Evolutionary conservation across 2,329 filamentous ascomycete species (phyloP).

Genomic region (Penicillium paneum): DNA sequence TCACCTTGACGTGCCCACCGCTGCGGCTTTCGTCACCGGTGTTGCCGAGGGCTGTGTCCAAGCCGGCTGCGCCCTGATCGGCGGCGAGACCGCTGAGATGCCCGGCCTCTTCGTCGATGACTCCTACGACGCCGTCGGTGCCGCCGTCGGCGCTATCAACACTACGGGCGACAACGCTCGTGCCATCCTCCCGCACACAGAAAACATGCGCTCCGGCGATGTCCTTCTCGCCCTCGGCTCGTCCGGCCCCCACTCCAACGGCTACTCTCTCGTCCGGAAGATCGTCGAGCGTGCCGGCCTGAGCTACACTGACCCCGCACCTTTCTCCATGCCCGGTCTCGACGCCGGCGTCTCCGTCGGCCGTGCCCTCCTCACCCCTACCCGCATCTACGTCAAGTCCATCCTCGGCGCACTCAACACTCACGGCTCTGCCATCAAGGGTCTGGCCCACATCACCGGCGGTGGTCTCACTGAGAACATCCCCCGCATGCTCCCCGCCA

Average conservation of each 20-base stretch:
- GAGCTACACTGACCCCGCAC: constrained; percentile 67
- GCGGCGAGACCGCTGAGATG: constrained; percentile 98
- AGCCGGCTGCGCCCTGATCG: constrained; percentile 85
- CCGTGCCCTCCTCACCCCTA: constrained; percentile 78
- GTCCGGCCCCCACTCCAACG: constrained; percentile 89
- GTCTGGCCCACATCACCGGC: constrained; percentile 94
- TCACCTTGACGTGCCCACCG: constrained; percentile 72
- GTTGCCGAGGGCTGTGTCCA: constrained; percentile 84
- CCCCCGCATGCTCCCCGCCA: constrained; percentile 80
- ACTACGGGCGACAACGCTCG: constrained; percentile 50
- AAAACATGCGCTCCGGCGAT: constrained; percentile 76
- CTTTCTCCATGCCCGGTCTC: constrained; percentile 70
- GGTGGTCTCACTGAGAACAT: constrained; percentile 92
- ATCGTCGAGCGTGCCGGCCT: constrained; percentile 74
- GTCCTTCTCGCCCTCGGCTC: constrained; percentile 81
- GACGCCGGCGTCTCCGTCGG: constrained; percentile 63
- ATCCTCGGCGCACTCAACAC: constrained; percentile 63
- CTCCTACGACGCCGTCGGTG: constrained; percentile 90
- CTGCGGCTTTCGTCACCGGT: constrained; percentile 83
- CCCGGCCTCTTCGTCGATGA: constrained; percentile 85
- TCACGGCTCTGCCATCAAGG: constrained; percentile 65
- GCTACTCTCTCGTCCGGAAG: constrained; percentile 92
- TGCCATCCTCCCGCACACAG: constrained; percentile 70
- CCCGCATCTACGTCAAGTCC: constrained; percentile 86
- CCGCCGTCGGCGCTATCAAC: constrained; percentile 78